phyloP scores from a whole-genome alignment of 2,329 filamentous ascomycete species.

The Colletotrichum simmondsii region DNA sequence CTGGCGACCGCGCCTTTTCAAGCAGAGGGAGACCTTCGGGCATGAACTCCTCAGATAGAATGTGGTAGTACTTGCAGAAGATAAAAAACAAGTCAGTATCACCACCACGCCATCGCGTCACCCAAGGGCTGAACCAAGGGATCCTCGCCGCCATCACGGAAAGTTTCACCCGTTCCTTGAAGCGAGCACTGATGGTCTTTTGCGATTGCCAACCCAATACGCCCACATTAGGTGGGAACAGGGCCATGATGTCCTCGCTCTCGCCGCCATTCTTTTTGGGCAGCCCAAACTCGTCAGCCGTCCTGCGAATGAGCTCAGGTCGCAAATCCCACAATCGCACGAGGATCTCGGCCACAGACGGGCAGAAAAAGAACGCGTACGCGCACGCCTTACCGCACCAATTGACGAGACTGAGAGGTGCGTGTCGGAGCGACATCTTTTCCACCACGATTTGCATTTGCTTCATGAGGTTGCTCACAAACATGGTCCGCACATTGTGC shows the following conservation, averaged over 20 bases:
- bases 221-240: constrained; percentile 76
- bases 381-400: constrained; percentile 93
- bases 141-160: constrained; percentile 78
- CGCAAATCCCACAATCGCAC: constrained; percentile 83
- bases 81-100: constrained; percentile 93
- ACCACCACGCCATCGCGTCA: constrained; percentile 84
- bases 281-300: constrained; percentile 76
- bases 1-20: constrained; percentile 75
- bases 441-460: constrained; percentile 91
- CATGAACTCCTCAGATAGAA: constrained; percentile 80
- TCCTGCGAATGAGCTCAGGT: constrained; percentile 75
- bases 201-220: constrained; percentile 67
- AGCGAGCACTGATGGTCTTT: constrained; percentile 59
- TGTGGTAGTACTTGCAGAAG: constrained; percentile 88
- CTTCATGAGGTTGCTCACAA: constrained; percentile 81
- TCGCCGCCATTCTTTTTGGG: constrained; percentile 65
- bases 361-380: constrained; percentile 93
- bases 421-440: constrained; percentile 83
- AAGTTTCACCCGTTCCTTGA: constrained; percentile 73
- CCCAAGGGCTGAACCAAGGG: constrained; percentile 88
- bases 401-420: constrained; percentile 74
- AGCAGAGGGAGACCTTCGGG: constrained; percentile 63
- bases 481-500: constrained; percentile 90
- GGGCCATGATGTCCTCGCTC: constrained; percentile 72
- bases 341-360: constrained; percentile 85